A percentile compares a stretch with the other conserved stretches of the same genome.
These are phyloP conservation scores for Pichia paraexigua DNA, from an alignment of 805 yeast species.

Conservation along the genomic window DNA sequence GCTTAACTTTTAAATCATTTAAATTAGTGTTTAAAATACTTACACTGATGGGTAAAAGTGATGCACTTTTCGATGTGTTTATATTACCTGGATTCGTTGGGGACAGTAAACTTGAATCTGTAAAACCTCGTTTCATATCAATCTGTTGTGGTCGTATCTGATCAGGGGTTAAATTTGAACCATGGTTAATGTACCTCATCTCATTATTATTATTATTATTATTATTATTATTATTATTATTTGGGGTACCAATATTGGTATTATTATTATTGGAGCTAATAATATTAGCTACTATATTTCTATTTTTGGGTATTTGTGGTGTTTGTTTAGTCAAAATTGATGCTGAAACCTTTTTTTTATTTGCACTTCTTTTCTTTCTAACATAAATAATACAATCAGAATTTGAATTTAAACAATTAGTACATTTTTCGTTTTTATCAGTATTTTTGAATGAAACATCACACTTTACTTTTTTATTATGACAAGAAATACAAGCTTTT, in stretches of 20 bases:
- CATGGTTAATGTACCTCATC: not conserved
- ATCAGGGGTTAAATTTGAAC: not conserved
- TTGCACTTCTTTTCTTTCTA: constrained; percentile 32
- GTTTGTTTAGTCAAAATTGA: not conserved
- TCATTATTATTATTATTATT: not conserved
- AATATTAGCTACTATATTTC: not conserved
- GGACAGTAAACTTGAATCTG: not conserved
- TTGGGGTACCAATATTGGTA: not conserved
- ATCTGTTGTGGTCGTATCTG: not conserved
- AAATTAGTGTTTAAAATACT: constrained; percentile 6
- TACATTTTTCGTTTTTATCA: constrained; percentile 42
- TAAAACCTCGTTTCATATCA: not conserved
- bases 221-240: not conserved
- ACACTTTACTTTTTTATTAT: constrained; percentile 69
- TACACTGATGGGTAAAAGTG: not conserved
- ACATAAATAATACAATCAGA: constrained; percentile 53
- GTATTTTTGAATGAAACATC: constrained; percentile 38
- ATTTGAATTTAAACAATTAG: constrained; percentile 62
- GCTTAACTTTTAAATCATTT: not conserved
- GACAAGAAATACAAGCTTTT: constrained; percentile 67
- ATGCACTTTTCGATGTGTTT: not conserved
- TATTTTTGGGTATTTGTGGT: not conserved
- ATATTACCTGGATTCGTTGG: not conserved
- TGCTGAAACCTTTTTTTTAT: constrained; percentile 1
- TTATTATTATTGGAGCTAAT: not conserved